A percentile compares a stretch with the other conserved stretches of the same genome.
Conservation (phyloP, 768 basidiomycete species). For the Tulasnella sp. region DNA sequence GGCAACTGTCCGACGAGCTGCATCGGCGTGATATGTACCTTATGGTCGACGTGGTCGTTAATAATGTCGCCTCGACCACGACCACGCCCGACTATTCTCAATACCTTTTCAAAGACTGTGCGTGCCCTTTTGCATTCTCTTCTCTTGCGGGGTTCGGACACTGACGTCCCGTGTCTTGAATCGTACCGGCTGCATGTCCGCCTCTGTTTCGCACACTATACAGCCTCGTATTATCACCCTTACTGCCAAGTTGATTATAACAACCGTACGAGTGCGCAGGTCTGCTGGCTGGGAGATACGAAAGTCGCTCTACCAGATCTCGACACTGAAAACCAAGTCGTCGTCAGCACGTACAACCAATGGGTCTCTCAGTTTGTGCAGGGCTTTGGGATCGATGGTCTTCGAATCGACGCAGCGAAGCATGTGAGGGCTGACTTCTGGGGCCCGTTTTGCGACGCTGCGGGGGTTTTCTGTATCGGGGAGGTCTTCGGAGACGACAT, state of each 20-base stretch:
- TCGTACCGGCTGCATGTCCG: conserved; percentile 1
- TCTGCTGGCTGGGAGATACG: conserved; percentile 77
- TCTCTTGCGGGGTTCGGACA: neutral
- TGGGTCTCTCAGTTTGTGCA: conserved; percentile 66
- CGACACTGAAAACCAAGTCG: conserved; percentile 60
- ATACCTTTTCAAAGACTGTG: conserved; percentile 62
- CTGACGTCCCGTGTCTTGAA: conserved; percentile 2
- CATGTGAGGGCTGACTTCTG: conserved; percentile 72
- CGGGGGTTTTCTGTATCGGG: conserved; percentile 79
- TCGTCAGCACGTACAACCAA: conserved; percentile 51
- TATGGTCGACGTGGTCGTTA: conserved; percentile 80
- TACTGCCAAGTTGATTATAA: conserved; percentile 68
- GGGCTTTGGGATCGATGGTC: conserved; percentile 73
- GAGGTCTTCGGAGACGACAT: conserved; percentile 58
- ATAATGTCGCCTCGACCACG: conserved; percentile 73
- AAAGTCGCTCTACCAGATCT: conserved; percentile 69
- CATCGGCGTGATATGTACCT: conserved; percentile 75
- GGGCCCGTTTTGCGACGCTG: conserved; percentile 63
- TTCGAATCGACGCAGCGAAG: conserved; percentile 65
- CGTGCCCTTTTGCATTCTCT: conserved; percentile 20
- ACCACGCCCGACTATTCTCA: conserved; percentile 53
- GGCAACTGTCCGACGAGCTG: conserved; percentile 53
- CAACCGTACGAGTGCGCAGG: conserved; percentile 61
- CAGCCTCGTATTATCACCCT: conserved; percentile 49
- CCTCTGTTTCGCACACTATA: neutral